phyloP scores from a whole-genome alignment of 2,329 filamentous ascomycete genomes.

The Xylaria sp. region DNA sequence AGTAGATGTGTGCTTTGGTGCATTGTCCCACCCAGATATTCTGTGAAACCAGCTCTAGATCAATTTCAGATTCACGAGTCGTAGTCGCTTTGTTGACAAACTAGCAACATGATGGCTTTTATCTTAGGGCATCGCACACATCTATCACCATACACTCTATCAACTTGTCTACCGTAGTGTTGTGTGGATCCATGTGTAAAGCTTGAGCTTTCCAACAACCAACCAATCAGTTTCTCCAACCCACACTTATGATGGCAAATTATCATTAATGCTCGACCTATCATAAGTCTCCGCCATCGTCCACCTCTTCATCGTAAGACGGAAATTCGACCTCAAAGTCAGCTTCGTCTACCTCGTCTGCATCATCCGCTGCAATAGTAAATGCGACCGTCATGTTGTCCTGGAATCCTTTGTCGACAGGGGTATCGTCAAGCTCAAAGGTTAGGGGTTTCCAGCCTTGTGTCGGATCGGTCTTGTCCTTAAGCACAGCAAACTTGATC shows the following conservation, averaged over 20 bases:
- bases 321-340: constrained; percentile 60
- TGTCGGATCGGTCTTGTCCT: constrained; percentile 56
- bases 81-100: not conserved
- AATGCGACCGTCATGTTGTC: constrained; percentile 63
- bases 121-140: not conserved
- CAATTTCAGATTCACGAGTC: not conserved
- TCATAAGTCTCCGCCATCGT: constrained; percentile 21
- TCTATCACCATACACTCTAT: not conserved
- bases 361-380: constrained; percentile 54
- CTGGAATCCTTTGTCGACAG: constrained; percentile 56
- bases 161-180: not conserved
- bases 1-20: too few relatives aligned
- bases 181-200: not conserved
- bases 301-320: constrained; percentile 40
- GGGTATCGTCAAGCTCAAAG: constrained; percentile 52
- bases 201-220: not conserved
- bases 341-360: constrained; percentile 52
- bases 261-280: not conserved
- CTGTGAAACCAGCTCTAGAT: not conserved
- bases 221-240: not conserved
- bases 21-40: not conserved
- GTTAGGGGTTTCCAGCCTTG: constrained; percentile 63
- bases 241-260: not conserved
- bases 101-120: not conserved
- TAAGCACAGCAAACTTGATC: constrained; percentile 60